Evolutionary conservation across 805 yeast genomes (phyloP), one percentile per base, ranked within the genome.

Genomic region (Torulaspora maleeae): DNA sequence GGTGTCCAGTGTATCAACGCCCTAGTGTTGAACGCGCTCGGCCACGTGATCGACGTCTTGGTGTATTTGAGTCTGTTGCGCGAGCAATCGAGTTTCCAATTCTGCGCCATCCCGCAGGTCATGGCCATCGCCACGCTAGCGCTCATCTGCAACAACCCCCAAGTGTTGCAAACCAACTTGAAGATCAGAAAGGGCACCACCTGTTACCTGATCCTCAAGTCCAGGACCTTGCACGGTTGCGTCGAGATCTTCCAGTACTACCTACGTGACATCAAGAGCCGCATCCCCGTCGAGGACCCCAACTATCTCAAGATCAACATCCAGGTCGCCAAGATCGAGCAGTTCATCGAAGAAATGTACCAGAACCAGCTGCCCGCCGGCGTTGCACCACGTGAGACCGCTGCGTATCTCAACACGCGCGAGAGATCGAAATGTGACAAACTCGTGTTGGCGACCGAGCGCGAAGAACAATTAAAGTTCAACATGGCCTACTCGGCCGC

Each of bases 41-140:
- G 70, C 24, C 97, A 91, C 60, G 89, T 79, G 32, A 77, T 77
- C 43, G 93, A 87, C 59, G 84, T 81, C 25, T 74, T 93, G 56
- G 76, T 76, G 41, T 93, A 86, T 64, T 73, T 93, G 45, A 77
- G 91, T 13, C 72, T 81, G 50, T 77, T 93, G 40, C 76, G 77
- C 48, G 99, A 93, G 62, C 86, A 83, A 49, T 79, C 95, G 1
- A 70, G 83, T 40, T 93, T 88, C 73, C 84, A 82, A 56, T 93
- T 93, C 72, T 90, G 97, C 71, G 87, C 97, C 9, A 93, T 93
- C 61, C 99, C 99, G 15, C 99, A 93, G 70, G 97, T 91, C 15
- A 93, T 93, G 99, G 96, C 98, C 29, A 85, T 93, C 64, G 97
- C 99, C 12, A 88, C 98, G 1, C 75, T 93, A 56, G 88, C 91